A percentile compares a stretch with the other conserved stretches of the same genome.
Evolutionary conservation across 495 filamentous ascomycete genomes (phyloP).

Genomic region (Neurospora sp.): DNA sequence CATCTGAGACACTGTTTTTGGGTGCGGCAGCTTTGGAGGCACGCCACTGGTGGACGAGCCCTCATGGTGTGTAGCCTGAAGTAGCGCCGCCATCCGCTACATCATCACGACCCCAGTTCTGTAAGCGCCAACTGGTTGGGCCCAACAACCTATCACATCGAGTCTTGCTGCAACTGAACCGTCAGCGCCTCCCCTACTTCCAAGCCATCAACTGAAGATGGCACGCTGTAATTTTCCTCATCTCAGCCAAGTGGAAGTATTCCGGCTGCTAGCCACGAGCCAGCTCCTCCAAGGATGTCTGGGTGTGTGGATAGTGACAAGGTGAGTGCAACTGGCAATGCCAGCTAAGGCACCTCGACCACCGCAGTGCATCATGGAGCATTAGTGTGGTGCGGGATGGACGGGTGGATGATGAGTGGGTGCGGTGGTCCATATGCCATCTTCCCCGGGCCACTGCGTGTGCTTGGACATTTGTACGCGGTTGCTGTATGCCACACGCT

Average conservation of each 20-base stretch:
- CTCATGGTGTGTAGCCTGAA: conserved; percentile 15
- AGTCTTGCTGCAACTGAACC: conserved; percentile 22
- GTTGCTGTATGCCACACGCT: neutral
- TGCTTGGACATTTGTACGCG: neutral
- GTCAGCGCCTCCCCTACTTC: neutral
- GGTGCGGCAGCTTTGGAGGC: conserved; percentile 31
- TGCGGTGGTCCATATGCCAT: neutral
- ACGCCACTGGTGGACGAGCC: conserved; percentile 33
- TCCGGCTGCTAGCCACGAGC: conserved; percentile 16
- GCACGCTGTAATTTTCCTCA: conserved; percentile 1
- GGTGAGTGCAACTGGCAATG: neutral
- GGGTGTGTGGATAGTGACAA: conserved; percentile 3
- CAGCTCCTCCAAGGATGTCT: conserved; percentile 8
- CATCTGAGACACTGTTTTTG: conserved; percentile 39
- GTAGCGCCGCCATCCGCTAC: conserved; percentile 40
- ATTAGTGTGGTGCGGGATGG: neutral
- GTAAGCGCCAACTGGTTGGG: conserved; percentile 43
- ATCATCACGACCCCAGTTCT: conserved; percentile 29
- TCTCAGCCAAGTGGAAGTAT: neutral
- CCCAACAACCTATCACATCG: conserved; percentile 37
- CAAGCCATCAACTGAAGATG: conserved; percentile 3
- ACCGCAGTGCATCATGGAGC: neutral
- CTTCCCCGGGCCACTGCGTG: neutral
- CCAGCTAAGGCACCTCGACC: neutral
- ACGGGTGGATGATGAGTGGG: neutral